Conservation (phyloP, 1,284 basidiomycete genomes). For the Porogramme epimiltina region DNA sequence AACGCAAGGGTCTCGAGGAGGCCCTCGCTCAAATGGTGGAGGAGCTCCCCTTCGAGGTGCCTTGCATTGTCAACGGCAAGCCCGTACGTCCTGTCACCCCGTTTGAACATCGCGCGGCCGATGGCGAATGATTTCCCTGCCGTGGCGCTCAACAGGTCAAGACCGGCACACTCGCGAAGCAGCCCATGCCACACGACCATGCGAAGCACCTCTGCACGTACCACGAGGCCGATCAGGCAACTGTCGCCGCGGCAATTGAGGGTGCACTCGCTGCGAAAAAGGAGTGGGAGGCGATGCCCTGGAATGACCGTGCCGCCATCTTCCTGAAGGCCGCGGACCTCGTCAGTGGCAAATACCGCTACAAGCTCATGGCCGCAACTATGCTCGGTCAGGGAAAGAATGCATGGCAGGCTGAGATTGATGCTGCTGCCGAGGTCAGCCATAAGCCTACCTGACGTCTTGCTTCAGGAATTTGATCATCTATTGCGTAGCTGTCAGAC, state of each 20-base stretch:
- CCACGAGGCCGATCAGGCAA: conserved; percentile 84
- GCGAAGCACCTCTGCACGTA: conserved; percentile 82
- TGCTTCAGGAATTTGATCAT: too few relatives aligned
- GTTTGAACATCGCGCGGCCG: not conserved
- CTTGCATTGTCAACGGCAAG: conserved; percentile 91
- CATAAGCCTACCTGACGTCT: not conserved
- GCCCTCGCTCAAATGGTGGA: conserved; percentile 84
- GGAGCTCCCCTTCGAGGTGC: conserved; percentile 87
- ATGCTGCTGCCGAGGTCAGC: conserved; percentile 93
- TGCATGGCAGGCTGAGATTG: conserved; percentile 99
- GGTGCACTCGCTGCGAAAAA: conserved; percentile 86
- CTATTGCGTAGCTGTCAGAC: conserved; percentile 68
- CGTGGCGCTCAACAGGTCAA: conserved; percentile 69
- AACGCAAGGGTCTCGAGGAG: conserved; percentile 76
- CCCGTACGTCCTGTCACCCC: conserved; percentile 52
- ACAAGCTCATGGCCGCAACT: conserved; percentile 94
- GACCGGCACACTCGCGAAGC: conserved; percentile 81
- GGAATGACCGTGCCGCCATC: conserved; percentile 96
- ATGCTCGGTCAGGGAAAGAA: conserved; percentile 99
- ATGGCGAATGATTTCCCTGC: conserved; percentile 7
- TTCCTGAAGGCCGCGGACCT: conserved; percentile 98
- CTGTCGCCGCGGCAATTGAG: conserved; percentile 82
- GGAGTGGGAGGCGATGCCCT: conserved; percentile 93
- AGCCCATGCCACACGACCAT: conserved; percentile 85
- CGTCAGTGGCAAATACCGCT: conserved; percentile 91